phyloP scores from a whole-genome alignment of 768 basidiomycete genomes.

The Fomitopsis pulvina region DNA sequence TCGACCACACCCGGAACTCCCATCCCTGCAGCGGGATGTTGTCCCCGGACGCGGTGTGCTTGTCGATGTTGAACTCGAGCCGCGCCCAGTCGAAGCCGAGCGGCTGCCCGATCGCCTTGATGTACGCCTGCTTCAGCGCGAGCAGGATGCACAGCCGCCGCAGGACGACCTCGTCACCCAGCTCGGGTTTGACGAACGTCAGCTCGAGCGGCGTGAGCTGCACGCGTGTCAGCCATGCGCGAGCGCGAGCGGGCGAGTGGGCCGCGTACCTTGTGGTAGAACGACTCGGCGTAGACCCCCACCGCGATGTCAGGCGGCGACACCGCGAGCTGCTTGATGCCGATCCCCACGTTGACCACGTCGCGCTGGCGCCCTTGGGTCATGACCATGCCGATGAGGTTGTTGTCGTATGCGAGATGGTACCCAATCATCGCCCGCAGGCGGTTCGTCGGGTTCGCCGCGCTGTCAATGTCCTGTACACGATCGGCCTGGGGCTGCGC shows the following conservation, averaged over 20 bases:
- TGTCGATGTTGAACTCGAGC: constrained; percentile 74
- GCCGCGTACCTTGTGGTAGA: constrained; percentile 62
- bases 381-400: constrained; percentile 80
- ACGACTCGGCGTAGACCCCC: constrained; percentile 61
- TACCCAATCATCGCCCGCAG: constrained; percentile 77
- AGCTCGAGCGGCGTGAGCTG: constrained; percentile 48
- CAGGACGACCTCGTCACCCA: constrained; percentile 57
- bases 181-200: constrained; percentile 42
- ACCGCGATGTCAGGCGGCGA: constrained; percentile 56
- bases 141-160: constrained; percentile 74
- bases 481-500: background rate
- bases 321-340: constrained; percentile 60
- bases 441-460: constrained; percentile 53
- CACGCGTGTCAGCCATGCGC: background rate
- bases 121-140: constrained; percentile 75
- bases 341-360: constrained; percentile 80
- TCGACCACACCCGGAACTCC: constrained; percentile 81
- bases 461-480: constrained; percentile 46
- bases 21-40: constrained; percentile 66
- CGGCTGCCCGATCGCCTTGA: constrained; percentile 78
- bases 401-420: constrained; percentile 60
- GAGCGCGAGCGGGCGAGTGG: background rate
- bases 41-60: constrained; percentile 57
- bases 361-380: constrained; percentile 70
- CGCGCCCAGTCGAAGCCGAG: constrained; percentile 76